These are phyloP conservation scores for Lentinula edodes DNA, from an alignment of 768 basidiomycete genomes.

Conservation along the genomic window DNA sequence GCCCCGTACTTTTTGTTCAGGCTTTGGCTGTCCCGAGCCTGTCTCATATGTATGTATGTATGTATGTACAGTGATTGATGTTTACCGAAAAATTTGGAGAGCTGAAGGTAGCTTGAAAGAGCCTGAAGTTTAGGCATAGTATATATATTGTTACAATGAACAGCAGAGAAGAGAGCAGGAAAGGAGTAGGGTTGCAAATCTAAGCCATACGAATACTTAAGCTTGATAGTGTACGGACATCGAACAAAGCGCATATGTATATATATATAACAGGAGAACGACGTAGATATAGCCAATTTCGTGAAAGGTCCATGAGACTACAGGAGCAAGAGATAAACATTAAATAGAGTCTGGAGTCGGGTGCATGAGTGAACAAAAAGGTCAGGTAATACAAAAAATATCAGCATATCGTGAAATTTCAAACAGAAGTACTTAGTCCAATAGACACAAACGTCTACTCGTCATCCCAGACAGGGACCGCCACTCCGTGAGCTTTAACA, in stretches of 20 bases:
- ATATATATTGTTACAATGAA: too few species aligned
- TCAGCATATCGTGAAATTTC: not conserved
- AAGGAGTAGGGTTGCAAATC: too few species aligned
- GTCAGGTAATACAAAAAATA: not conserved
- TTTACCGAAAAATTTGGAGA: too few species aligned
- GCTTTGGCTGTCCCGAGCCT: not conserved
- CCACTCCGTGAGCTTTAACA: constrained; percentile 31
- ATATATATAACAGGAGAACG: not conserved
- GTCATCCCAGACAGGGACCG: not conserved
- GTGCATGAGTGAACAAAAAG: not conserved
- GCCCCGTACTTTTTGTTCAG: not conserved
- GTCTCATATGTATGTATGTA: too few species aligned
- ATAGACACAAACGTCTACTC: not conserved
- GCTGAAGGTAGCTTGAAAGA: too few species aligned
- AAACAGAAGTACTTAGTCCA: not conserved
- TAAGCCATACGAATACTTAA: too few species aligned
- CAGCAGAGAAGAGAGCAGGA: too few species aligned
- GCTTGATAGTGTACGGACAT: not conserved
- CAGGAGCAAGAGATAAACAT: not conserved
- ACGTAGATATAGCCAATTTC: too few species aligned
- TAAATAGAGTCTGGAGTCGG: not conserved
- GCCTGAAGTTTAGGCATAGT: too few species aligned
- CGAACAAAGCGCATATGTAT: not conserved
- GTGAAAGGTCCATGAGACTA: not conserved
- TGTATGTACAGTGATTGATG: too few species aligned